Evolutionary conservation across 2,329 filamentous ascomycete genomes (phyloP), one percentile per base, ranked within the genome.

Genomic region (Colletotrichum chrysophilum): DNA sequence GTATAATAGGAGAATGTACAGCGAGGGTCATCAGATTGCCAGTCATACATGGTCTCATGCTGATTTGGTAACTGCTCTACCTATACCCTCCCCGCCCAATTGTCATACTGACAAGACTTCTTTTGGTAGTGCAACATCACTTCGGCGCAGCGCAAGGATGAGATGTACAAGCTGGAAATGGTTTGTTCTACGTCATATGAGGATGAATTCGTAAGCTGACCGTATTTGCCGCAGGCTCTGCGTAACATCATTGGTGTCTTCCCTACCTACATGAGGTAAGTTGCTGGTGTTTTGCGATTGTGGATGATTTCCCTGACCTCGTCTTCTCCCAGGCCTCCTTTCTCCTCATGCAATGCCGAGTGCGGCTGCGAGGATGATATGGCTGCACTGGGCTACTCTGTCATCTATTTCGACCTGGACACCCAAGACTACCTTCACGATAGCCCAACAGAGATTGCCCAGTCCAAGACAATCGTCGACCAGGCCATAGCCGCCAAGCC

Each of bases 201-300:
- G 38, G 38, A n/a, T 43, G 8, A 43, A 43, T 12, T 43, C 18
- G 38, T 79, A 83, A 77, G 88, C 88, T 80, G n/a, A 88, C 89
- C 80, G 88, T 90, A 80, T 88, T 88, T 86, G 24, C 36, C 28
- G 18, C 14, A 75, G 73, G 89, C 89, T 52, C 80, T 91, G 56
- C 85, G 86, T 76, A 90, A 90, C 81, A 88, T 91, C 72, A 80
- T 91, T 24, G 89, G 88, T 68, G 87, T 87, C 77, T 87, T 89
- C 77, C 89, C 89, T 55, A 90, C 89, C 24, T 91, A 91, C 79
- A 88, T 90, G 86, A 79, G 82, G 75, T 74, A 14, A 28, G 43
- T 14, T 21, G n/a, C 30, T 13, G 4, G 7, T 26, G 21, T 21
- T 14, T 4, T n/a, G 12, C n/a, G 30, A 6, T 38, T 24, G 34